Conservation (phyloP, 257 asterid genomes). For the Haberlea rhodopensis region DNA sequence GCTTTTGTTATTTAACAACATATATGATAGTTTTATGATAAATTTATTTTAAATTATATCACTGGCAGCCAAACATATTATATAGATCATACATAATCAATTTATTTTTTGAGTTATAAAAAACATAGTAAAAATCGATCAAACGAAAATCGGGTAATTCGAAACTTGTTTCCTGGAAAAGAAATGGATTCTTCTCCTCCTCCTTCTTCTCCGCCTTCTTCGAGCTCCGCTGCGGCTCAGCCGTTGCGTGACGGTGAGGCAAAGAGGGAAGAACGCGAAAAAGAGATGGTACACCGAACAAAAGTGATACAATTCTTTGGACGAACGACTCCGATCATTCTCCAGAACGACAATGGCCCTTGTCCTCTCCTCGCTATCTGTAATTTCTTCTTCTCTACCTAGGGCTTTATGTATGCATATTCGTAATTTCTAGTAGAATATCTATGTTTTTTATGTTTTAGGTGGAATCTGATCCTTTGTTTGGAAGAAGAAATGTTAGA, state of each 20-base stretch:
- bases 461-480: constrained; percentile 6
- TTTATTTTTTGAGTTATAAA: too few species aligned
- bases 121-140: constrained; percentile 15
- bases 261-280: constrained; percentile 35
- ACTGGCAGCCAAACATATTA: too few species aligned
- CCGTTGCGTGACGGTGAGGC: constrained; percentile 33
- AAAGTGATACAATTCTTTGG: constrained; percentile 83
- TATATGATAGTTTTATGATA: too few species aligned
- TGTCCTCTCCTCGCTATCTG: constrained; percentile 98
- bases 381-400: constrained; percentile 32
- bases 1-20: too few species aligned
- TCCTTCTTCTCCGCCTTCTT: constrained; percentile 26
- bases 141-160: background rate
- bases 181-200: constrained; percentile 34
- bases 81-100: too few species aligned
- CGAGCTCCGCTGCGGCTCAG: constrained; percentile 28
- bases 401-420: constrained; percentile 29
- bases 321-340: constrained; percentile 71
- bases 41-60: too few species aligned
- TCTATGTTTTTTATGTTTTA: constrained; percentile 11
- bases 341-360: constrained; percentile 95
- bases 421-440: background rate
- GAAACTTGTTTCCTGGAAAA: background rate
- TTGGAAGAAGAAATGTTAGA: background rate
- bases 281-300: constrained; percentile 61